Base-by-base conservation (phyloP, 1,284 basidiomycete genomes). In the Puccinia hordei region DNA sequence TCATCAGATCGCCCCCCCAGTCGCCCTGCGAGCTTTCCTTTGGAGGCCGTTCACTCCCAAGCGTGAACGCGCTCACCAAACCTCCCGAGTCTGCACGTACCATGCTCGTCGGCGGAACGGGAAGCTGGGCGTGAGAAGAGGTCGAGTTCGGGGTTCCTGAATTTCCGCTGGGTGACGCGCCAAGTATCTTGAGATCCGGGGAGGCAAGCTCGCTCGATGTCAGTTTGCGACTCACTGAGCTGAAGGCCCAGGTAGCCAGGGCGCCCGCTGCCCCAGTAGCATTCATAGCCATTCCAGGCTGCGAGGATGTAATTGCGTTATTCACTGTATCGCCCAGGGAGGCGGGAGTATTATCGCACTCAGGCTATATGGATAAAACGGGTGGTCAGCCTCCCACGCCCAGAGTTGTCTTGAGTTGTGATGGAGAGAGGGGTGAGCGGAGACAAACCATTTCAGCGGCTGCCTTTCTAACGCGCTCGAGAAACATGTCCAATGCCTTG, bases 161-260 rank as follows among this genome's bases (percentile, higher is more conserved):
- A 8, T 87, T 80, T 3, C 85, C 87, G 82, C 85, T 85, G 83
- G 92, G 91, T 1, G 88, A 88, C 38, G 35, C 63, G 63, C 89
- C 90, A 85, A 83, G 95, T 93, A 5, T 89, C 87, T 53, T 90
- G 87, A 9, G 90, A 89, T 66, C 79, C 71, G 49, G 71, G 66
- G 72, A 73, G 65, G 57, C 75, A 73, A 69, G 51, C 49, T 35
- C 80, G 19, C 30, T 65, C 13, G 49, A 33, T 57, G 72, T 74
- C 35, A 59, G 49, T 46, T 49, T 71, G 35, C 19, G 61, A 80
- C 91, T 90, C 0, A 97, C 84, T 0, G 92, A 93, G 5, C 93
- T 92, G 81, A 96, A 93, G 0, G 95, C 95, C 95, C 95, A 97
- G 8, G 94, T 93, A 13, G 95, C 95, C 9, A 98, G 87, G 19